Conservation (phyloP, 78 protist species). For the Dictyostelium intermedium region DNA sequence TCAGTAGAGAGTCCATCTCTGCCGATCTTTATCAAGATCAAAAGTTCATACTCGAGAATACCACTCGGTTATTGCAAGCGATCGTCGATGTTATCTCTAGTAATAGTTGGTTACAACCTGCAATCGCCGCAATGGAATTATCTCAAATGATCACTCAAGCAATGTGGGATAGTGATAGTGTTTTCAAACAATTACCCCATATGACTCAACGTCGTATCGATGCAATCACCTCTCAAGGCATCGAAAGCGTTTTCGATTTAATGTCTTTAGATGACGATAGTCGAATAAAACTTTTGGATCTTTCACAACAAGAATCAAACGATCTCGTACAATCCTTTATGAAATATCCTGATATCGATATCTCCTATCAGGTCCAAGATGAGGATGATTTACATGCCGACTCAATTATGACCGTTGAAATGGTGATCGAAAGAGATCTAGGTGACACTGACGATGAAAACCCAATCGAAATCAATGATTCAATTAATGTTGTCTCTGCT, state of each 20-base stretch:
- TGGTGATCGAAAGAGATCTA: conserved; percentile 83
- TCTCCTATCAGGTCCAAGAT: conserved; percentile 43
- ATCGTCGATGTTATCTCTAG: conserved; percentile 94
- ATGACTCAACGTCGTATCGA: conserved; percentile 69
- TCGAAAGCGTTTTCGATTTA: conserved; percentile 91
- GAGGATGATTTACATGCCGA: conserved; percentile 55
- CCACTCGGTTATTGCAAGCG: conserved; percentile 88
- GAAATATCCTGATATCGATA: conserved; percentile 84
- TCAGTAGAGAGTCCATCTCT: conserved; percentile 90
- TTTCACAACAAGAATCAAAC: conserved; percentile 43
- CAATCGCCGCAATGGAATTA: conserved; percentile 97
- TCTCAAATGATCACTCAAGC: conserved; percentile 96
- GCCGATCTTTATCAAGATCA: conserved; percentile 94
- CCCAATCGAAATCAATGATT: not conserved
- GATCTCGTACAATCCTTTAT: conserved; percentile 66
- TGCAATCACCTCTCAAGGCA: conserved; percentile 15
- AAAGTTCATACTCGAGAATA: conserved; percentile 93
- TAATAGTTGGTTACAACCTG: conserved; percentile 92
- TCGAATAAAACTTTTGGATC: conserved; percentile 68
- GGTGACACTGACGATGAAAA: conserved; percentile 9
- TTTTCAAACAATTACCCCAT: conserved; percentile 88
- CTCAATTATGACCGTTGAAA: conserved; percentile 59
- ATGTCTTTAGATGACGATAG: conserved; percentile 91
- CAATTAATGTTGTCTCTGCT: conserved; percentile 71
- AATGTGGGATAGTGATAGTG: conserved; percentile 72